A percentile compares a stretch with the other conserved stretches of the same genome.
phyloP scores from a whole-genome alignment of 768 basidiomycete genomes.

The Mycena maculata region DNA sequence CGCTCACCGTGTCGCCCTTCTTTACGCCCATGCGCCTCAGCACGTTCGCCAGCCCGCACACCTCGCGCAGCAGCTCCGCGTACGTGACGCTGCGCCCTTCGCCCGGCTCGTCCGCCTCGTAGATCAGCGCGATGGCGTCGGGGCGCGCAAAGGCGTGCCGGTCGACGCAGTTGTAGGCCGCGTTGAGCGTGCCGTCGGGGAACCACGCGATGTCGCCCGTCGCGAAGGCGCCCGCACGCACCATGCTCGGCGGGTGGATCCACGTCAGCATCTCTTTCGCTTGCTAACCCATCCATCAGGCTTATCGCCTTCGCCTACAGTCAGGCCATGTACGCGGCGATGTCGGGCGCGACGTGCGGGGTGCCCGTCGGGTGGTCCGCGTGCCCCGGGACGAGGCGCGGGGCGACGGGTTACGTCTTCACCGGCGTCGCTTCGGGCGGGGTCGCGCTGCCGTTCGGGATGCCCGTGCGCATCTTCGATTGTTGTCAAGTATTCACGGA shows the following conservation, averaged over 20 bases:
- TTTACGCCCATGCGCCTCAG: constrained; percentile 88
- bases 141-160: constrained; percentile 93
- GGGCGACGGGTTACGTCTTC: constrained; percentile 84
- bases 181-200: constrained; percentile 93
- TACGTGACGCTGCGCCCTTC: constrained; percentile 83
- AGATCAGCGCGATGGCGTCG: constrained; percentile 96
- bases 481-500: too few species aligned
- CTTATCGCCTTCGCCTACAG: constrained; percentile 74
- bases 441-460: too few species aligned
- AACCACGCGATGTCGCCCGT: constrained; percentile 95
- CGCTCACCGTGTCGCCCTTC: constrained; percentile 94
- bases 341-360: constrained; percentile 82
- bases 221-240: constrained; percentile 84
- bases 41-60: constrained; percentile 90
- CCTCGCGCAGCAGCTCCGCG: constrained; percentile 88
- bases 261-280: constrained; percentile 85
- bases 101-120: constrained; percentile 95
- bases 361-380: constrained; percentile 62
- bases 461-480: too few species aligned
- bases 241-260: constrained; percentile 91
- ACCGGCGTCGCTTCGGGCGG: too few species aligned
- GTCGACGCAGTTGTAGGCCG: constrained; percentile 97
- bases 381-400: constrained; percentile 70
- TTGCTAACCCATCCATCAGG: constrained; percentile 49
- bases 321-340: constrained; percentile 79